Base-by-base conservation (phyloP, 2,329 filamentous ascomycete genomes). In the Periconia sp. region DNA sequence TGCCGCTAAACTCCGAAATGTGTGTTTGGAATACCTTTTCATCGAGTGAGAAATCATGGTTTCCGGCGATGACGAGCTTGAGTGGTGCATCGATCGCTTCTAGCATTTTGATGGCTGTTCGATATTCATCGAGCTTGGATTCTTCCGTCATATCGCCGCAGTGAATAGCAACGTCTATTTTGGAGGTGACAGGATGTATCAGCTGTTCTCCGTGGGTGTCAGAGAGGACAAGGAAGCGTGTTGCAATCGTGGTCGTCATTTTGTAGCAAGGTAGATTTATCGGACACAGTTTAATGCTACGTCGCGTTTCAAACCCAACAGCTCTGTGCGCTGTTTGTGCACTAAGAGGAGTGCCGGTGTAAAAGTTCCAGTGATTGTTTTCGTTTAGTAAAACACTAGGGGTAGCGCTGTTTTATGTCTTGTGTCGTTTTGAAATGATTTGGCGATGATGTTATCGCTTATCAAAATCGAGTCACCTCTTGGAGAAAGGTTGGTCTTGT, bases 61-160 rank as follows among this genome's bases (percentile, higher is more conserved):
- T 86, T 0, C 83, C 83, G 0, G 83, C 79, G 49, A 86, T 85
- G 37, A 85, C 76, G 23, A 86, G 70, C 58, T 85, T 86, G 3
- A 86, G 69, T 17, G 80, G 77, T 1, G 82, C 82, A 6, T 79
- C 66, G 35, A 81, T 74, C 0, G 63, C 57, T 8, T 68, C 67
- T n/a, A 85, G 73, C 60, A 79, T 73, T 14, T 74, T 61, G 14
- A 83, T 61, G 3, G 77, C 76, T 7, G 58, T 53, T 17, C 73
- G 56, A 59, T 82, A 79, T 61, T 82, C 77, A 10, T 60, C 41
- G 3, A 73, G 52, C 15, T 71, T 69, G 6, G 81, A 81, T 41
- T 74, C 72, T 59, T 76, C 76, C 6, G 82, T 85, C n/a, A 85
- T 68, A 64, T 85, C 83, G 49, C 82, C 82, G 49, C 79, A 79